A percentile compares a stretch with the other conserved stretches of the same genome.
phyloP scores from a whole-genome alignment of 2,329 filamentous ascomycete species.

The Cercospora sp. region DNA sequence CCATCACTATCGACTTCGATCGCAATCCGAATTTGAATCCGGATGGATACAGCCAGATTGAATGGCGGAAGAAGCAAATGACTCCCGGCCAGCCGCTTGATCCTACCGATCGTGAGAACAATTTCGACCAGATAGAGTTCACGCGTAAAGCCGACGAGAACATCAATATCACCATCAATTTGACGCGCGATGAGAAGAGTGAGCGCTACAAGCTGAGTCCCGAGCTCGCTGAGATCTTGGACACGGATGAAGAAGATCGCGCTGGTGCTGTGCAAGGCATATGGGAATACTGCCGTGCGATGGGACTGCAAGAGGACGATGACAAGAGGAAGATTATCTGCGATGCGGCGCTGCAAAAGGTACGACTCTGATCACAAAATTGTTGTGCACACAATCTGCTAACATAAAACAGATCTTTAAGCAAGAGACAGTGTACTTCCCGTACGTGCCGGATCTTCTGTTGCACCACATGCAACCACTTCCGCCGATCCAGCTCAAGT shows the following conservation, averaged over 20 bases:
- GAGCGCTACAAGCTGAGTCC: slow-evolving; percentile 81
- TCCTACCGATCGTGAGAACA: slow-evolving; percentile 64
- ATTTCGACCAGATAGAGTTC: slow-evolving; percentile 90
- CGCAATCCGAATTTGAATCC: slow-evolving; percentile 64
- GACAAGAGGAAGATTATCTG: slow-evolving; percentile 92
- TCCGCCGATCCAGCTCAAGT: slow-evolving; percentile 78
- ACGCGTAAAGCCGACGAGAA: slow-evolving; percentile 92
- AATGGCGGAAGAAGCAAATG: slow-evolving; percentile 79
- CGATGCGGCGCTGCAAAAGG: slow-evolving; percentile 76
- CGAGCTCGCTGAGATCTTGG: slow-evolving; percentile 78
- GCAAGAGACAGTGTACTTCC: slow-evolving; percentile 78
- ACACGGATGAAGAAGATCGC: slow-evolving; percentile 82
- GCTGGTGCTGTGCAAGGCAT: slow-evolving; percentile 86
- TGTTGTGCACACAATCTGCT: neutral
- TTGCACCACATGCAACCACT: slow-evolving; percentile 72
- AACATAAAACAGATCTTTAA: slow-evolving; percentile 61
- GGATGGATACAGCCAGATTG: slow-evolving; percentile 63
- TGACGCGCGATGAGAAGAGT: slow-evolving; percentile 79
- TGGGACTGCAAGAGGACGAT: slow-evolving; percentile 87
- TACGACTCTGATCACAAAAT: slow-evolving; percentile 46
- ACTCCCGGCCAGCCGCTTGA: slow-evolving; percentile 42
- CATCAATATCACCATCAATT: slow-evolving; percentile 83
- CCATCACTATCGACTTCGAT: slow-evolving; percentile 66
- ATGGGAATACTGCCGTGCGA: slow-evolving; percentile 90
- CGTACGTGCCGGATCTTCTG: slow-evolving; percentile 76